Evolutionary conservation across 495 filamentous ascomycete species (phyloP).

Genomic region (Annulohypoxylon nitens): DNA sequence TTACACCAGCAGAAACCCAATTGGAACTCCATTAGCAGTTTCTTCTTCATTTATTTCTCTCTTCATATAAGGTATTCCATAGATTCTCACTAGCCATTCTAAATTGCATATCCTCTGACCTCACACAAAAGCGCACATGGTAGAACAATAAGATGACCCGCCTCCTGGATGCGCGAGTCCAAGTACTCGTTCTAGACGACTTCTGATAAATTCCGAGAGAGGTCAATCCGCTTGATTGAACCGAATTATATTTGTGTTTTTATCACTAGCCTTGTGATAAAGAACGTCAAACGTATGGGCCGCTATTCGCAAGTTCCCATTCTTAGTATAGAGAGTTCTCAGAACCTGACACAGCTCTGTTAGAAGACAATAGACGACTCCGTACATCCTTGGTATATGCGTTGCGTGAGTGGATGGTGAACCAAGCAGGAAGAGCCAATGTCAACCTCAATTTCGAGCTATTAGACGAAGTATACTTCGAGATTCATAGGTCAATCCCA

Average conservation of each 20-base stretch:
- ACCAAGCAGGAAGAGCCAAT: not conserved
- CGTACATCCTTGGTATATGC: not conserved
- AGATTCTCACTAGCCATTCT: no score
- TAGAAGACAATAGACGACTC: not conserved
- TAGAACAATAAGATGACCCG: no score
- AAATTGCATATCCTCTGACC: no score
- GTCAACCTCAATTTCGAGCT: not conserved
- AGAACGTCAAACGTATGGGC: not conserved
- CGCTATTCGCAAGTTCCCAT: conserved; percentile 8
- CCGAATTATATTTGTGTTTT: not conserved
- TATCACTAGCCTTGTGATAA: not conserved
- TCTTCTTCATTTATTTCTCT: no score
- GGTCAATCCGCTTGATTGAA: not conserved
- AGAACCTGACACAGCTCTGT: not conserved
- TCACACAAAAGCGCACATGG: no score
- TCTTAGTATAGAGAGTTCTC: not conserved
- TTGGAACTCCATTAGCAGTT: no score
- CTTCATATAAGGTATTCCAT: no score
- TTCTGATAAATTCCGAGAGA: conserved; percentile 14
- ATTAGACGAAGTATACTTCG: not conserved
- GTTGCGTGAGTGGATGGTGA: not conserved
- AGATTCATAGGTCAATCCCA: not conserved
- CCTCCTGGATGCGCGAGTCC: not conserved
- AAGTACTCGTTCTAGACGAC: not conserved
- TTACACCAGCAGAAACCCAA: no score